Percentiles rank a stretch among this genome's conserved stretches.
Evolutionary conservation across 2,329 filamentous ascomycete species (phyloP).

Genomic region (Aspergillus ustus): DNA sequence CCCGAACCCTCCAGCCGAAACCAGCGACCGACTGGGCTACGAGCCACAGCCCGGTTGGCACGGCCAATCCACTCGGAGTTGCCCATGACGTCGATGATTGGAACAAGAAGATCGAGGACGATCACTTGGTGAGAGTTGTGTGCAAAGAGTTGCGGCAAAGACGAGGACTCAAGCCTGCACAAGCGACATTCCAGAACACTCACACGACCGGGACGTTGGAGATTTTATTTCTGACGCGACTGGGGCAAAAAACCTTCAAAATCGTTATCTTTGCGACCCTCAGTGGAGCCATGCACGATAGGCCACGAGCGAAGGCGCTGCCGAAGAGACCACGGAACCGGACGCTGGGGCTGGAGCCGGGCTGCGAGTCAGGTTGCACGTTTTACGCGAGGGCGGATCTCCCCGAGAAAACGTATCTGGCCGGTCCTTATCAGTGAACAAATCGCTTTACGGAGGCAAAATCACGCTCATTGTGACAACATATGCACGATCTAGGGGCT

Average conservation of each 20-base stretch:
- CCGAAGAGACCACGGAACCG: slow-evolving; percentile 9
- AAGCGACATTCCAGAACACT: slow-evolving; percentile 3
- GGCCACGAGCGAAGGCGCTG: not conserved
- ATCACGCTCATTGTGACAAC: not conserved
- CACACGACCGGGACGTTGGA: slow-evolving; percentile 5
- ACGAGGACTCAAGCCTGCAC: not conserved
- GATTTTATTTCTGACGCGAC: slow-evolving; percentile 18
- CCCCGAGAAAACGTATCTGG: slow-evolving; percentile 18
- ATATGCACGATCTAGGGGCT: not conserved
- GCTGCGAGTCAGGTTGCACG: slow-evolving; percentile 14
- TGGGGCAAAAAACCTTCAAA: slow-evolving; percentile 14
- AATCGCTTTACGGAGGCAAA: slow-evolving; percentile 10
- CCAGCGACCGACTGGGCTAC: slow-evolving; percentile 68
- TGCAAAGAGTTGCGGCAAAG: not conserved
- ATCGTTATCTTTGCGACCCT: slow-evolving; percentile 18
- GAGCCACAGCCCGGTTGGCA: slow-evolving; percentile 57
- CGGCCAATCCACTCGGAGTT: slow-evolving; percentile 27
- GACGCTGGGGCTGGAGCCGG: not conserved
- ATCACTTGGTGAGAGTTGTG: not conserved
- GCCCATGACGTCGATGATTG: slow-evolving; percentile 20
- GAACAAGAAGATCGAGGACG: not conserved
- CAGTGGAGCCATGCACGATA: slow-evolving; percentile 18
- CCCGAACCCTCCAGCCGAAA: slow-evolving; percentile 83
- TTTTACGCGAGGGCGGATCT: slow-evolving; percentile 11
- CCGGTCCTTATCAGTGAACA: slow-evolving; percentile 13